phyloP scores from a whole-genome alignment of 2,329 filamentous ascomycete genomes.

The Penicillium occitanis region DNA sequence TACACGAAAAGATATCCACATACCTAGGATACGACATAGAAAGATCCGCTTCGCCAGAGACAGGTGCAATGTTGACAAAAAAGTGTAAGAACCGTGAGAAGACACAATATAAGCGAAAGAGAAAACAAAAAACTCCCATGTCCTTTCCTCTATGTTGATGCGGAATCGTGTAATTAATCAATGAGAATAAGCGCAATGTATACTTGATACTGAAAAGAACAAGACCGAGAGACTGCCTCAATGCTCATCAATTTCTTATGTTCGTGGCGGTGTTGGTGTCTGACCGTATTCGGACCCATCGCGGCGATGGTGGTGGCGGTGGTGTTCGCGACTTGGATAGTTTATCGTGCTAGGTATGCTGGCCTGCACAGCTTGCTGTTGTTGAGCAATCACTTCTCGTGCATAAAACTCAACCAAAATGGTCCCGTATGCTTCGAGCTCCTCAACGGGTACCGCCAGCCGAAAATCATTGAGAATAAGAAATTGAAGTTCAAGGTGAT shows the following conservation, averaged over 20 bases:
- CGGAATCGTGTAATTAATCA: not conserved
- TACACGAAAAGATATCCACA: slow-evolving; percentile 8
- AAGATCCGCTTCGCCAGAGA: slow-evolving; percentile 15
- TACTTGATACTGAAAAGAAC: not conserved
- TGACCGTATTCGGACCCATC: slow-evolving; percentile 19
- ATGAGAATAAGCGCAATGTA: not conserved
- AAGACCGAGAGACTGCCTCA: not conserved
- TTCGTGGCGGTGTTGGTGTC: slow-evolving; percentile 17
- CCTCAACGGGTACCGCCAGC: slow-evolving; percentile 87
- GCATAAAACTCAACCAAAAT: slow-evolving; percentile 99
- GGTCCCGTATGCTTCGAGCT: slow-evolving; percentile 93
- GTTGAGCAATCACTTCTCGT: slow-evolving; percentile 73
- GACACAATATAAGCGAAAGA: not conserved
- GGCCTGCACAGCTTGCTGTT: slow-evolving; percentile 16
- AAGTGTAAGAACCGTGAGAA: not conserved
- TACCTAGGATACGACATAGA: slow-evolving; percentile 7
- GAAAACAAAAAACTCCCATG: slow-evolving; percentile 16
- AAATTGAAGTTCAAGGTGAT: slow-evolving; percentile 95
- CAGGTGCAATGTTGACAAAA: slow-evolving; percentile 1
- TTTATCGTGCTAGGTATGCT: slow-evolving; percentile 12
- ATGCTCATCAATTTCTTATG: slow-evolving; percentile 2
- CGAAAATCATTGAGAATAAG: slow-evolving; percentile 94
- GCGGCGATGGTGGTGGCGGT: slow-evolving; percentile 13
- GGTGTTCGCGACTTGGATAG: slow-evolving; percentile 9
- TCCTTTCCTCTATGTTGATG: slow-evolving; percentile 18